phyloP scores from a whole-genome alignment of 257 asterid genomes.

The Catharanthus roseus region DNA sequence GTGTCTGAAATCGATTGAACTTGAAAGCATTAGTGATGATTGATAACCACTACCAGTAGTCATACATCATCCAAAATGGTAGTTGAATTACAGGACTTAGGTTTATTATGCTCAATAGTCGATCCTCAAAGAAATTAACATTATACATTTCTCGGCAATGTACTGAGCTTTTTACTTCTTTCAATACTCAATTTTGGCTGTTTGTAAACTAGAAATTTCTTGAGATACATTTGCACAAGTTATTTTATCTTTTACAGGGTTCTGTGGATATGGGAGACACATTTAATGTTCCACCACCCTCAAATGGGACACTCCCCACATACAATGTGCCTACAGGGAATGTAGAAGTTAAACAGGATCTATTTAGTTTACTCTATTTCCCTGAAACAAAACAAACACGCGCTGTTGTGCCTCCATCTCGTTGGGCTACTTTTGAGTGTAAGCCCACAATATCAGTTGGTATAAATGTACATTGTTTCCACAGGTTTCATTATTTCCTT shows the following conservation, averaged over 20 bases:
- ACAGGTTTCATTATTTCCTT: neutral
- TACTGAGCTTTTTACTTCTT: neutral
- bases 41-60: neutral
- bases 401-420: conserved; percentile 75
- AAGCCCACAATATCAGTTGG: conserved; percentile 26
- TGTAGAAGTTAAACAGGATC: conserved; percentile 48
- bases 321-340: conserved; percentile 22
- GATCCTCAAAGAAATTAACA: neutral
- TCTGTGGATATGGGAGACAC: conserved; percentile 51
- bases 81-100: neutral
- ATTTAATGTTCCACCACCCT: conserved; percentile 29
- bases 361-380: conserved; percentile 66
- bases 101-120: neutral
- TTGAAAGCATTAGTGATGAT: neutral
- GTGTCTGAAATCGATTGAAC: neutral
- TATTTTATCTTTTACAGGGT: conserved; percentile 35
- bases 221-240: conserved; percentile 5
- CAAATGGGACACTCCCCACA: conserved; percentile 16
- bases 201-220: neutral
- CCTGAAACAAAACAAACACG: conserved; percentile 59
- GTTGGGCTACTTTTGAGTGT: conserved; percentile 98
- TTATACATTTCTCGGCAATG: neutral
- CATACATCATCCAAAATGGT: neutral
- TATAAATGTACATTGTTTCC: neutral
- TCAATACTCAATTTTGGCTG: neutral